Conservation (phyloP, 331 rosid species). For the Malus hybrid region DNA sequence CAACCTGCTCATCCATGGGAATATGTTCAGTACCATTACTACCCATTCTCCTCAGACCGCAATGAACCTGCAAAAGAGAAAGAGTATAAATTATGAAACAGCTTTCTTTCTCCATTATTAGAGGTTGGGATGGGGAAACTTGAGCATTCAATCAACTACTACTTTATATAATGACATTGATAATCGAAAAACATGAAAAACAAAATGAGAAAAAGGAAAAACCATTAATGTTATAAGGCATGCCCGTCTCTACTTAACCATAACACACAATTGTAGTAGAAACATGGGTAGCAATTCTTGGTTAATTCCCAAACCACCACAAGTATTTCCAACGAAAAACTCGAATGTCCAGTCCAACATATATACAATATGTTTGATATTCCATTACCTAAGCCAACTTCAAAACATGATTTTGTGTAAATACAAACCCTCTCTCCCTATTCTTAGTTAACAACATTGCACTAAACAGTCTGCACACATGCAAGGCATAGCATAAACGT, state of each 20-base stretch:
- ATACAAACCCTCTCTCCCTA: neutral
- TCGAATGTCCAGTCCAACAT: neutral
- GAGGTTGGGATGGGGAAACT: neutral
- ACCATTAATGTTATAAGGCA: neutral
- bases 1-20: conserved; percentile 17
- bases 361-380: neutral
- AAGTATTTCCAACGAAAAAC: neutral
- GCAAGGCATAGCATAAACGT: neutral
- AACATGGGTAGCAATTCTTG: neutral
- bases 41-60: conserved; percentile 38
- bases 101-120: neutral
- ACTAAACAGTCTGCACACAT: neutral
- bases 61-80: conserved; percentile 4
- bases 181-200: neutral
- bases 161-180: neutral
- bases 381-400: neutral
- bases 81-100: neutral
- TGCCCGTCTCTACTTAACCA: neutral
- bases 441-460: neutral
- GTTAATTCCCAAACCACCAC: neutral
- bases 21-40: conserved; percentile 21
- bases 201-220: neutral
- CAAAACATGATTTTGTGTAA: neutral
- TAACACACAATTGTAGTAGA: neutral
- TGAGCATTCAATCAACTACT: neutral